Evolutionary conservation across 78 protist genomes (phyloP).

Genomic region (Dictyostelium firmibasis): DNA sequence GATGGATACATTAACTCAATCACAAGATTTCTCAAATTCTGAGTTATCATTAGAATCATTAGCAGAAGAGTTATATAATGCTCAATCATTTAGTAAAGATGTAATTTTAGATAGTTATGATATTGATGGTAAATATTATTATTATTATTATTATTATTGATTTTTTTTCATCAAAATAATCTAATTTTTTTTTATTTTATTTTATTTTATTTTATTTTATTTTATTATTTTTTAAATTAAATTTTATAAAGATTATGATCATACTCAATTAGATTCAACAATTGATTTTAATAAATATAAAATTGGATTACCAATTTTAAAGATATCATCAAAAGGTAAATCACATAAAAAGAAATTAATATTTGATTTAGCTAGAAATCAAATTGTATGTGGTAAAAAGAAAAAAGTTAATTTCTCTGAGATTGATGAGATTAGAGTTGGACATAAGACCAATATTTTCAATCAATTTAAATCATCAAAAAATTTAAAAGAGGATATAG

Average conservation of each 20-base stretch:
- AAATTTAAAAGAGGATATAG: not conserved
- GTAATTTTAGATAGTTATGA: not conserved
- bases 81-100: constrained; percentile 9
- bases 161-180: too few relatives aligned
- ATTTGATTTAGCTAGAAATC: constrained; percentile 17
- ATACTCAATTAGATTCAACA: not conserved
- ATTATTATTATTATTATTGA: too few relatives aligned
- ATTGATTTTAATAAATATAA: constrained; percentile 1
- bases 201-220: not conserved
- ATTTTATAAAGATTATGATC: constrained; percentile 3
- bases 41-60: not conserved
- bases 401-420: constrained; percentile 50
- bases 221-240: not conserved
- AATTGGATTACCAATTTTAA: constrained; percentile 1
- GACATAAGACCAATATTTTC: constrained; percentile 60
- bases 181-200: not conserved
- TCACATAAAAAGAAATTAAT: constrained; percentile 27
- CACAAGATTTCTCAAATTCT: not conserved
- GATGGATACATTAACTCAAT: not conserved
- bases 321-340: constrained; percentile 17
- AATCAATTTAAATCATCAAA: constrained; percentile 3
- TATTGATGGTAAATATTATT: not conserved
- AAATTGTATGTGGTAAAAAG: constrained; percentile 27
- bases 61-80: constrained; percentile 4
- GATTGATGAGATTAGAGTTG: constrained; percentile 75